Evolutionary conservation across 225 moss, liverwort and hornwort species (phyloP).

Genomic region (Physcomitrium patens): DNA sequence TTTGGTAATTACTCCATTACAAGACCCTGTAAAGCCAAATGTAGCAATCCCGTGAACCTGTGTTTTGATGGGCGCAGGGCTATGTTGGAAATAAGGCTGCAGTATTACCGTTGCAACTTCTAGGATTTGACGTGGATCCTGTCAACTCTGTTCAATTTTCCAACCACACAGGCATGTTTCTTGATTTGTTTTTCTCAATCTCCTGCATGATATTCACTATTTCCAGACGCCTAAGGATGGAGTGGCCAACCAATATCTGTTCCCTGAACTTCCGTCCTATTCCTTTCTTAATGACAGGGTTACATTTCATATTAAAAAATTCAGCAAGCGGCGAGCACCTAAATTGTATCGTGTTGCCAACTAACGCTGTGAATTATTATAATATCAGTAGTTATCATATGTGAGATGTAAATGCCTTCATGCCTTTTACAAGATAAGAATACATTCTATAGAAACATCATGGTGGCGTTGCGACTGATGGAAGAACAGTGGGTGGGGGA

Average conservation of each 20-base stretch:
- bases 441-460: slow-evolving; percentile 9
- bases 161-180: too few relatives aligned
- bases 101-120: too few relatives aligned
- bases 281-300: background rate
- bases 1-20: too few relatives aligned
- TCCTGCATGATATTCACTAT: background rate
- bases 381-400: background rate
- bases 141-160: too few relatives aligned
- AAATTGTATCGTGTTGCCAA: background rate
- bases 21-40: too few relatives aligned
- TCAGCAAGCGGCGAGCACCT: background rate
- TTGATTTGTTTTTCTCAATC: background rate
- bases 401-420: background rate
- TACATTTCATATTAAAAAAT: background rate
- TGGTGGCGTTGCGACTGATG: slow-evolving; percentile 47
- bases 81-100: too few relatives aligned
- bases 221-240: background rate
- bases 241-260: background rate
- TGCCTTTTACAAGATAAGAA: slow-evolving; percentile 14
- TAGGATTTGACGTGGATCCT: too few relatives aligned
- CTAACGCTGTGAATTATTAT: background rate
- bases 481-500: slow-evolving; percentile 46
- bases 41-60: too few relatives aligned
- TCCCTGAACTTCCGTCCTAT: background rate
- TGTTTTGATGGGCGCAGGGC: background rate